Evolutionary conservation across 306 rosid species (phyloP).

Genomic region (Arachis stenosperma): DNA sequence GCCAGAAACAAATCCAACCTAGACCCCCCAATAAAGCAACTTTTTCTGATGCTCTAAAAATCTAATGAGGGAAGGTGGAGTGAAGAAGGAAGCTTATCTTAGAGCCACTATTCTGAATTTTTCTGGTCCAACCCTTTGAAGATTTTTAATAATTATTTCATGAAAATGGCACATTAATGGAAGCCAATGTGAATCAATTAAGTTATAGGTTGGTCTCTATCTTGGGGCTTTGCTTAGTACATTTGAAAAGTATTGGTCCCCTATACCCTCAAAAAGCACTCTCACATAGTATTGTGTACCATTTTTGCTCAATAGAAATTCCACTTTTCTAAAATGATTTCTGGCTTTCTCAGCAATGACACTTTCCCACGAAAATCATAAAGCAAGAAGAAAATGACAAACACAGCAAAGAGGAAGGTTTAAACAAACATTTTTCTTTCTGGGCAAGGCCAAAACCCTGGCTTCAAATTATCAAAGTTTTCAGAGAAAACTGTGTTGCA

Average conservation of each 20-base stretch:
- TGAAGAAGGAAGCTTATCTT: not conserved
- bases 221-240: constrained; percentile 28
- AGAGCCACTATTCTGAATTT: constrained; percentile 6
- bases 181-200: constrained; percentile 33
- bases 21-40: constrained; percentile 31
- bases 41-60: constrained; percentile 35
- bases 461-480: constrained; percentile 30
- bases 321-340: not conserved
- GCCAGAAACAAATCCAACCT: constrained; percentile 34
- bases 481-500: constrained; percentile 35
- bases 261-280: constrained; percentile 25
- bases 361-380: constrained; percentile 43
- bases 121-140: constrained; percentile 1
- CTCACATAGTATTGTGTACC: not conserved
- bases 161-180: constrained; percentile 25
- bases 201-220: constrained; percentile 33
- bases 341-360: constrained; percentile 23
- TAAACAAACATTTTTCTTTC: not conserved
- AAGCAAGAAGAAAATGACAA: constrained; percentile 18
- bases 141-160: not conserved
- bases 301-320: constrained; percentile 11
- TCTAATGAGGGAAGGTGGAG: constrained; percentile 13
- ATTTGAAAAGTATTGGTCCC: constrained; percentile 35
- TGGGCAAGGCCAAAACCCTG: constrained; percentile 38
- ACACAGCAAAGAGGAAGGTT: not conserved